Conservation (phyloP, 306 rosid genomes). For the Casuarina glauca region DNA sequence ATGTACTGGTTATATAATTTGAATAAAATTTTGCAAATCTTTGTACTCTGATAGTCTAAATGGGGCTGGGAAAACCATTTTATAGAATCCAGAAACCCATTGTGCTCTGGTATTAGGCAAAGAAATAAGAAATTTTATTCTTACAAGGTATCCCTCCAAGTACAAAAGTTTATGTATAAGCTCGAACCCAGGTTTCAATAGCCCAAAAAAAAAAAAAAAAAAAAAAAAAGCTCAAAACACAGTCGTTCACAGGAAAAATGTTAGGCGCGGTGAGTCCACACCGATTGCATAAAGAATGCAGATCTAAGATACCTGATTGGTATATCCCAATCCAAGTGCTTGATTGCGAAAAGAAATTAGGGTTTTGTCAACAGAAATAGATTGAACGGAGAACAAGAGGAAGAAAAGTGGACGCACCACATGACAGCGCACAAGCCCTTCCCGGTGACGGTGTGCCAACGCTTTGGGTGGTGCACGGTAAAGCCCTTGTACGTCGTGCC, state of each 20-base stretch:
- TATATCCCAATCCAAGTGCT: not conserved
- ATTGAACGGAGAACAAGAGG: not conserved
- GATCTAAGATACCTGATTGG: constrained; percentile 1
- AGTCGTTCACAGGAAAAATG: not conserved
- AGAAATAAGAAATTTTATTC: no score
- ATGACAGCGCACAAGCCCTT: constrained; percentile 95
- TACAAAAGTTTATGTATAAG: not conserved
- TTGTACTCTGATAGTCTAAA: not conserved
- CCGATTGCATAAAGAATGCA: not conserved
- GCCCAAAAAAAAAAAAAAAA: not conserved
- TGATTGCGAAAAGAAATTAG: not conserved
- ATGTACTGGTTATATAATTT: not conserved
- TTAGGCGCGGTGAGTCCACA: no score
- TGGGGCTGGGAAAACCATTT: not conserved
- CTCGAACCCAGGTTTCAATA: not conserved
- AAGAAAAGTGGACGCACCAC: constrained; percentile 51
- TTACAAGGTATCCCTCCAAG: not conserved
- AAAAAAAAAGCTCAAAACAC: not conserved
- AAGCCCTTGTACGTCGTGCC: constrained; percentile 53
- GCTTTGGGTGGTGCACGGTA: constrained; percentile 60
- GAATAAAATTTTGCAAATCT: not conserved
- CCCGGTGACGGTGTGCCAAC: constrained; percentile 89
- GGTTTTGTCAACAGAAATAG: not conserved
- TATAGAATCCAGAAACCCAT: not conserved
- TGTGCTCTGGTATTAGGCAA: not conserved